Evolutionary conservation across 108 stramenopile genomes (phyloP).

Genomic region (Cyclotella choctawhatcheeana): DNA sequence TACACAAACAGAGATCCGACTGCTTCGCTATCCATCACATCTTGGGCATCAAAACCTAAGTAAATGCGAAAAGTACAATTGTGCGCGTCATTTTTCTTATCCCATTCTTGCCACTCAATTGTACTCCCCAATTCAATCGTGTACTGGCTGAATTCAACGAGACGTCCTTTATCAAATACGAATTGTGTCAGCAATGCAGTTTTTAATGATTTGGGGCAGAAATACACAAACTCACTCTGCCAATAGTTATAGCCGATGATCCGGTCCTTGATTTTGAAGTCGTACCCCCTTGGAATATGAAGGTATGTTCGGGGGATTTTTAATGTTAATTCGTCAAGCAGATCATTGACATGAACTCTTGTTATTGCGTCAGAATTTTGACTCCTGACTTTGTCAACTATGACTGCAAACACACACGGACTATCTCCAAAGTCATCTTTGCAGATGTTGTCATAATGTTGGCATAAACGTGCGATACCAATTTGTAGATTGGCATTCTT

Average conservation of each 20-base stretch:
- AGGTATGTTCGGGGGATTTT: constrained; percentile 53
- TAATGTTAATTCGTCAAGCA: background rate
- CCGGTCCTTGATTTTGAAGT: constrained; percentile 31
- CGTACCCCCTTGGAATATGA: constrained; percentile 46
- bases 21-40: background rate
- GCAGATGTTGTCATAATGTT: constrained; percentile 38
- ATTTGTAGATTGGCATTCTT: constrained; percentile 21
- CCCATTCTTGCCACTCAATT: background rate
- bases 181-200: too few relatives aligned
- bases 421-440: constrained; percentile 1
- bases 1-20: constrained; percentile 51
- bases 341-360: constrained; percentile 31
- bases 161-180: constrained; percentile 25
- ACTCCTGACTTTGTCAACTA: constrained; percentile 35
- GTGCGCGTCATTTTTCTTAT: constrained; percentile 10
- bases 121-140: constrained; percentile 36
- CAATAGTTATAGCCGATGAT: constrained; percentile 40
- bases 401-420: constrained; percentile 24
- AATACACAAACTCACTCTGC: constrained; percentile 20
- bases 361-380: constrained; percentile 26
- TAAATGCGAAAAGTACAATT: constrained; percentile 20
- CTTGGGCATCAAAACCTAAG: constrained; percentile 38
- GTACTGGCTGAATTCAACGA: constrained; percentile 63
- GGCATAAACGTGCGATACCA: constrained; percentile 51
- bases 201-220: too few relatives aligned